Evolutionary conservation across 768 basidiomycete species (phyloP).

Genomic region (Lactarius quietus): DNA sequence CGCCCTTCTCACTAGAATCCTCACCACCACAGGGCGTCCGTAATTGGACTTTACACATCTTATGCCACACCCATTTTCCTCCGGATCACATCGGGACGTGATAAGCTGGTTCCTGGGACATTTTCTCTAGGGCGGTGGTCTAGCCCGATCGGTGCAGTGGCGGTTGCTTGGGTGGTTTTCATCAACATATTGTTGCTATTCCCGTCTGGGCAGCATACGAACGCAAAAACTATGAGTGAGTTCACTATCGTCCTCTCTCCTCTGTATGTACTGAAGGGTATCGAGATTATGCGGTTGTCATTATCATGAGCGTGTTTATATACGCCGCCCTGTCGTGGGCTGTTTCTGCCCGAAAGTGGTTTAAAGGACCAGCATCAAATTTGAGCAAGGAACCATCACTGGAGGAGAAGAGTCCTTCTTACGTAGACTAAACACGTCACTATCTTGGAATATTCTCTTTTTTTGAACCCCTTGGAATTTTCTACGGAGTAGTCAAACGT

Average conservation of each 20-base stretch:
- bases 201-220: conserved; percentile 5
- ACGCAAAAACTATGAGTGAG: conserved; percentile 24
- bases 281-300: conserved; percentile 65
- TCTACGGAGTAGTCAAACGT: background rate
- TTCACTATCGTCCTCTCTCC: background rate
- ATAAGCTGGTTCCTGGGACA: conserved; percentile 53
- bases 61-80: conserved; percentile 68
- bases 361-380: conserved; percentile 59
- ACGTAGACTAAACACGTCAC: background rate
- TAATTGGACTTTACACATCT: conserved; percentile 67
- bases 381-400: conserved; percentile 6
- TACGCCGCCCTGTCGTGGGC: conserved; percentile 65
- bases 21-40: conserved; percentile 49
- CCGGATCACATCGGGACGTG: conserved; percentile 63
- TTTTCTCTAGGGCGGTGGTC: conserved; percentile 62
- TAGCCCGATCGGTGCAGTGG: conserved; percentile 54
- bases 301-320: conserved; percentile 60
- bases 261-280: conserved; percentile 2
- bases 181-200: conserved; percentile 58
- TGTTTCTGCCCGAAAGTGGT: conserved; percentile 66
- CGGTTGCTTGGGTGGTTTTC: conserved; percentile 65
- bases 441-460: too few species aligned
- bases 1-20: background rate
- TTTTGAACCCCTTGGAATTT: background rate
- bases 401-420: background rate